phyloP scores from a whole-genome alignment of 192 early-diverging fungal species.

The Backusella psychrophila region DNA sequence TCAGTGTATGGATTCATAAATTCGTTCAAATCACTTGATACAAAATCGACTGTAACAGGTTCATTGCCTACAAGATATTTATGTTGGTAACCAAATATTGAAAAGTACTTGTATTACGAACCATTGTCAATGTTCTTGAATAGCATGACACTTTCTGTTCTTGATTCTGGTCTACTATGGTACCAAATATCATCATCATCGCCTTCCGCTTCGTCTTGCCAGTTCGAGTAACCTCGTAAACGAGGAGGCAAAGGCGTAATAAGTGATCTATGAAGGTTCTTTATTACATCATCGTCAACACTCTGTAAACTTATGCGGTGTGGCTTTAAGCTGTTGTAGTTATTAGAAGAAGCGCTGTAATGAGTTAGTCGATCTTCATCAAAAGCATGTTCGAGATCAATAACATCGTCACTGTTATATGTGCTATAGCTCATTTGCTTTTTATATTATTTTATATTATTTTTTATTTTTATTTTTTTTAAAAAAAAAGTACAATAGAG shows the following conservation, averaged over 20 bases:
- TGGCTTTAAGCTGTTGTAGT: neutral
- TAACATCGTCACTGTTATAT: conserved; percentile 1
- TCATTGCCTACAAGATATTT: conserved; percentile 8
- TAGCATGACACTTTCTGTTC: conserved; percentile 23
- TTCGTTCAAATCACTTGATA: conserved; percentile 20
- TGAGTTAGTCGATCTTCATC: neutral
- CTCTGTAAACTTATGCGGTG: neutral
- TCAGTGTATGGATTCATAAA: neutral
- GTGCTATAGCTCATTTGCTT: neutral
- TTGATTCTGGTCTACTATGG: neutral
- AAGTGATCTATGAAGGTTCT: neutral
- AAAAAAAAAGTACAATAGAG: too few relatives aligned
- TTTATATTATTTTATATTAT: neutral
- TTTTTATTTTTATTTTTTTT: neutral
- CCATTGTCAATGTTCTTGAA: conserved; percentile 20
- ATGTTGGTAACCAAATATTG: neutral
- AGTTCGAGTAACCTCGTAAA: neutral
- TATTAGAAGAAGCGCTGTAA: neutral
- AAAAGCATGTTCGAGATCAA: conserved; percentile 1
- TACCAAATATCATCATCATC: neutral
- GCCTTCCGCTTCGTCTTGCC: neutral
- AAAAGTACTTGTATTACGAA: neutral
- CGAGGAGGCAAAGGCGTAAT: neutral
- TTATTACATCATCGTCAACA: conserved; percentile 1
- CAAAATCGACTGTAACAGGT: conserved; percentile 13